Evolutionary conservation across 2,329 filamentous ascomycete genomes (phyloP).

Genomic region (Ilyonectria destructans): DNA sequence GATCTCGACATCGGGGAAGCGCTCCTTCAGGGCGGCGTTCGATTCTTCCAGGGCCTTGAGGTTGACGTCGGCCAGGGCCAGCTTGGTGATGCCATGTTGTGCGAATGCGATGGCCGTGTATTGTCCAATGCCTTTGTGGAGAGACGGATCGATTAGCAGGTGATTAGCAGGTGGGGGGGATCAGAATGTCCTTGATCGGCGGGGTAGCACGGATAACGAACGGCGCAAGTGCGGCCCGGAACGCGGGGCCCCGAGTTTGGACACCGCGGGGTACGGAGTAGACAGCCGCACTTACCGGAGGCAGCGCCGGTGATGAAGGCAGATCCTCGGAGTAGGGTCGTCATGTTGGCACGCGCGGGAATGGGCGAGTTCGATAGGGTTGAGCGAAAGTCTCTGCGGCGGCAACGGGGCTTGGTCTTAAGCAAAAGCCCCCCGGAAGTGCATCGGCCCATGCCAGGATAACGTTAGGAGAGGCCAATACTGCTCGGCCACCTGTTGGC

Average conservation of each 20-base stretch:
- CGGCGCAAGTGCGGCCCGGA: not conserved
- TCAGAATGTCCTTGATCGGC: not conserved
- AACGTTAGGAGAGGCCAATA: slow-evolving; percentile 24
- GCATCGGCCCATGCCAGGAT: slow-evolving; percentile 33
- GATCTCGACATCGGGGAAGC: slow-evolving; percentile 60
- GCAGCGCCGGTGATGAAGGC: slow-evolving; percentile 66
- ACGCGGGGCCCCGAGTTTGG: slow-evolving; percentile 5
- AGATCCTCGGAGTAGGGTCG: slow-evolving; percentile 60
- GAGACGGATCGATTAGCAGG: slow-evolving; percentile 12
- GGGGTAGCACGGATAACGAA: not conserved
- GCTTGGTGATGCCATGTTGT: slow-evolving; percentile 62
- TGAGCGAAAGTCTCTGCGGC: not conserved
- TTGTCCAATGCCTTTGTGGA: slow-evolving; percentile 63
- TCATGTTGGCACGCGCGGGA: slow-evolving; percentile 43
- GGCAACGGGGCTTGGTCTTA: slow-evolving; percentile 20
- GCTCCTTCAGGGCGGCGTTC: slow-evolving; percentile 52
- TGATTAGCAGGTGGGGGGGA: slow-evolving; percentile 8
- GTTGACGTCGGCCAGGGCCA: slow-evolving; percentile 65
- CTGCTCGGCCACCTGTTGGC: slow-evolving; percentile 5
- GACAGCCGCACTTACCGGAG: slow-evolving; percentile 56
- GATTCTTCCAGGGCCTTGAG: slow-evolving; percentile 51
- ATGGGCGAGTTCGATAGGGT: not conserved
- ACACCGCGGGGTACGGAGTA: slow-evolving; percentile 7
- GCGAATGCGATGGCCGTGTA: slow-evolving; percentile 64
- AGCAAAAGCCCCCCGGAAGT: slow-evolving; percentile 15